These are phyloP conservation scores for Backusella westeae DNA, from an alignment of 192 early-diverging fungal genomes.

Conservation along the genomic window DNA sequence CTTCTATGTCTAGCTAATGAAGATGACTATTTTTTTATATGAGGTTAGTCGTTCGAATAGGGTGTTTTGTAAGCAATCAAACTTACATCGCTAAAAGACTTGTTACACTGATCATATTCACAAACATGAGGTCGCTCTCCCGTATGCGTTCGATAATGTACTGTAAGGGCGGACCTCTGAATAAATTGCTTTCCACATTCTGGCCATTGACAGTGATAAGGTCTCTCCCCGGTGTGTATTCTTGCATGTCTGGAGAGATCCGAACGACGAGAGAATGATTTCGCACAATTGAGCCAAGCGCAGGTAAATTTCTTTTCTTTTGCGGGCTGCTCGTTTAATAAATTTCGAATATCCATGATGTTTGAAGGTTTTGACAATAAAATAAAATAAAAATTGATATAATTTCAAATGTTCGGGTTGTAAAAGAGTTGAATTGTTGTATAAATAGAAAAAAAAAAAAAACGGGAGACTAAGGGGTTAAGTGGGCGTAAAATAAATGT, in stretches of 20 bases:
- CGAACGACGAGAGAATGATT: conserved; percentile 66
- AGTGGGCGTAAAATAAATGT: not conserved
- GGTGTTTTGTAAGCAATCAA: not conserved
- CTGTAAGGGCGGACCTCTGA: conserved; percentile 72
- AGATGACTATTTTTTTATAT: conserved; percentile 41
- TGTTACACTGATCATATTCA: conserved; percentile 62
- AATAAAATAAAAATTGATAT: not conserved
- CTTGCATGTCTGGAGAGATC: conserved; percentile 70
- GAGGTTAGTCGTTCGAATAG: not conserved
- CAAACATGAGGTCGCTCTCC: conserved; percentile 67
- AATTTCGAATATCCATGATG: conserved; percentile 19
- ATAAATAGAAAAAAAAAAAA: not conserved
- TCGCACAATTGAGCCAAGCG: conserved; percentile 58
- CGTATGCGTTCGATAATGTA: conserved; percentile 74
- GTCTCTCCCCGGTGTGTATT: conserved; percentile 73
- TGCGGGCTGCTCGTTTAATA: conserved; percentile 8
- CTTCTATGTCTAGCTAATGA: conserved; percentile 69
- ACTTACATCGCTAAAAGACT: conserved; percentile 65
- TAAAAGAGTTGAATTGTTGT: not conserved
- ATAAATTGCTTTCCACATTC: conserved; percentile 76
- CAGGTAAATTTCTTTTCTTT: conserved; percentile 48
- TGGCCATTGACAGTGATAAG: conserved; percentile 60
- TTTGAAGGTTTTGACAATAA: not conserved
- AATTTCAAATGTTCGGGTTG: not conserved
- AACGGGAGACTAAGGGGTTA: not conserved